phyloP scores from a whole-genome alignment of 371 early-diverging fungal genomes.

The Apophysomyces variabilis region DNA sequence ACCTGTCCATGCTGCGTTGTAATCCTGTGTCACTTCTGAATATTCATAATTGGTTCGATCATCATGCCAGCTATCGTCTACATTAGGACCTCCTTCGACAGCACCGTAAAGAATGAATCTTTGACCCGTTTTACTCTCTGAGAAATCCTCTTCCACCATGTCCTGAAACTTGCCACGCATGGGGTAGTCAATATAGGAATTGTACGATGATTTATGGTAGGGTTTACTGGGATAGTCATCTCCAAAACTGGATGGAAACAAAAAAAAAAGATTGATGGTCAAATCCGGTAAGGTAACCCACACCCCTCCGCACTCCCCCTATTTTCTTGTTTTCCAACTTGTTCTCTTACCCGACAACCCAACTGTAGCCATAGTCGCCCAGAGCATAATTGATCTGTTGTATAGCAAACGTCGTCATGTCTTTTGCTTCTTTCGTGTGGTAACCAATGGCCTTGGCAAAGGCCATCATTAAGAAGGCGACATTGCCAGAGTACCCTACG shows the following conservation, averaged over 20 bases:
- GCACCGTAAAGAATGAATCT: slow-evolving; percentile 63
- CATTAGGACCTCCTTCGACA: slow-evolving; percentile 56
- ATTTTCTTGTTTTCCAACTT: neutral
- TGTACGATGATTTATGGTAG: slow-evolving; percentile 63
- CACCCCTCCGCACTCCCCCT: neutral
- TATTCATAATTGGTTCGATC: slow-evolving; percentile 59
- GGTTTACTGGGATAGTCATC: slow-evolving; percentile 56
- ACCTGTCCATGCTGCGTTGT: slow-evolving; percentile 61
- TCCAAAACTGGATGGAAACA: slow-evolving; percentile 35
- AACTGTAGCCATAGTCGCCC: slow-evolving; percentile 62
- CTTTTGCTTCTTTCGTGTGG: slow-evolving; percentile 31
- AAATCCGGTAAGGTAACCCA: neutral
- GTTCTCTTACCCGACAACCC: slow-evolving; percentile 50
- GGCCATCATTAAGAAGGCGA: slow-evolving; percentile 56
- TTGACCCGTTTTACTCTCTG: slow-evolving; percentile 42
- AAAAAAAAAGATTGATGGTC: no score
- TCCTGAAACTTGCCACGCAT: slow-evolving; percentile 54
- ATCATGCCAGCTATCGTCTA: slow-evolving; percentile 60
- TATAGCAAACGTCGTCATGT: slow-evolving; percentile 50
- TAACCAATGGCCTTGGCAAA: slow-evolving; percentile 53
- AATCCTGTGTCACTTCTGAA: slow-evolving; percentile 63
- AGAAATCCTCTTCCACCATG: slow-evolving; percentile 52
- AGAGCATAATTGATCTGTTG: slow-evolving; percentile 66
- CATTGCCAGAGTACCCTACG: slow-evolving; percentile 57
- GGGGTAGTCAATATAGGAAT: slow-evolving; percentile 60